A percentile compares a stretch with the other conserved stretches of the same genome.
Conservation (phyloP, 306 rosid genomes). For the Hippophae gyantsensis region DNA sequence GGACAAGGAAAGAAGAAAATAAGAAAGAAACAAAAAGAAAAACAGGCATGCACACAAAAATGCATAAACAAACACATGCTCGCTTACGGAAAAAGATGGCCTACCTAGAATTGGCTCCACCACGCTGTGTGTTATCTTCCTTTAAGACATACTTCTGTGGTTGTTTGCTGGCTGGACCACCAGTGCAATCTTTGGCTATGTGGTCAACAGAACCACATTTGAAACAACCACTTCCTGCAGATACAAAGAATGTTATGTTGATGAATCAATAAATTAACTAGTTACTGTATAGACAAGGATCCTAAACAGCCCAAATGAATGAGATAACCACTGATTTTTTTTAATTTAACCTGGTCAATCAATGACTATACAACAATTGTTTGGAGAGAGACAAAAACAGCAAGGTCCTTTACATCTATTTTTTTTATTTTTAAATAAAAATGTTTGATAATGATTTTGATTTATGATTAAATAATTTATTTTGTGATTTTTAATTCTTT, state of each 20-base stretch:
- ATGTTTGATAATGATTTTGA: no score
- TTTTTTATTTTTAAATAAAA: not conserved
- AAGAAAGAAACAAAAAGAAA: conserved; percentile 3
- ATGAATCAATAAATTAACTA: no score
- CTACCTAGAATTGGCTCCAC: conserved; percentile 57
- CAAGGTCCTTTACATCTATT: no score
- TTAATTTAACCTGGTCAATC: no score
- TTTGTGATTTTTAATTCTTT: no score
- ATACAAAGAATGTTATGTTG: conserved; percentile 2
- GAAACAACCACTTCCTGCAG: conserved; percentile 78
- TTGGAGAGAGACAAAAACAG: no score
- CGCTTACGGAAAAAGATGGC: conserved; percentile 8
- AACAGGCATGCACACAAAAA: not conserved
- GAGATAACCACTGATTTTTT: no score
- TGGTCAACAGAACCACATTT: conserved; percentile 86
- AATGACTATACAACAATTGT: no score
- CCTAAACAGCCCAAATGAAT: not conserved
- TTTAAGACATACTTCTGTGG: conserved; percentile 51
- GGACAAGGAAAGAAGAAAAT: conserved; percentile 3
- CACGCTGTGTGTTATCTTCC: conserved; percentile 62
- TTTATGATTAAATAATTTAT: no score
- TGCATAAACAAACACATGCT: conserved; percentile 5
- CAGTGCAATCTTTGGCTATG: conserved; percentile 79
- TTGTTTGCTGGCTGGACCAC: conserved; percentile 33
- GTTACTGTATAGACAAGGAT: not conserved